Evolutionary conservation across 768 basidiomycete species (phyloP).

Genomic region (Lentinus brumalis): DNA sequence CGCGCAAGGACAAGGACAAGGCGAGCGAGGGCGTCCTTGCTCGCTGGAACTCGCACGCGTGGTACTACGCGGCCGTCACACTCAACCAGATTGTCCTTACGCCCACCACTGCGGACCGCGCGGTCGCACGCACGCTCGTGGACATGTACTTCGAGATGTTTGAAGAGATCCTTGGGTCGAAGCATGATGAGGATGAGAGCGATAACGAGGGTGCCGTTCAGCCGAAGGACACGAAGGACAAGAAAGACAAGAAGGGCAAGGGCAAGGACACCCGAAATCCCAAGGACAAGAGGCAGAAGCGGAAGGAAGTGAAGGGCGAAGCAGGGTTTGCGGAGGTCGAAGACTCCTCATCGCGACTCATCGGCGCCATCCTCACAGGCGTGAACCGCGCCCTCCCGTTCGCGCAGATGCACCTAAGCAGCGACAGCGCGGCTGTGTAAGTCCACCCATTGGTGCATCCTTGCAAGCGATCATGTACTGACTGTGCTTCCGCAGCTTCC

Average conservation of each 20-base stretch:
- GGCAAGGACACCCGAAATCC: neutral
- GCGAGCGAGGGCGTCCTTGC: slow-evolving; percentile 38
- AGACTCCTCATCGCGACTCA: slow-evolving; percentile 76
- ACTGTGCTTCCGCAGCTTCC: slow-evolving; percentile 52
- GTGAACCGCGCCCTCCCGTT: slow-evolving; percentile 95
- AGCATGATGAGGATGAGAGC: slow-evolving; percentile 41
- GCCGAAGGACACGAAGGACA: slow-evolving; percentile 27
- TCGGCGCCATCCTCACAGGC: slow-evolving; percentile 90
- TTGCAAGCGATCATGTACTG: neutral
- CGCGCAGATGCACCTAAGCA: slow-evolving; percentile 70
- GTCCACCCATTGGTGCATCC: slow-evolving; percentile 25
- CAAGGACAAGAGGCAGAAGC: slow-evolving; percentile 33
- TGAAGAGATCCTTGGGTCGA: slow-evolving; percentile 78
- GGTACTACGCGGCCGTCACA: slow-evolving; percentile 92
- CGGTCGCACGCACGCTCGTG: slow-evolving; percentile 76
- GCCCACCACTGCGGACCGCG: slow-evolving; percentile 58
- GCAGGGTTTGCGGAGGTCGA: slow-evolving; percentile 76
- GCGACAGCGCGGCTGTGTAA: slow-evolving; percentile 54
- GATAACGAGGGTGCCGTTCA: slow-evolving; percentile 29
- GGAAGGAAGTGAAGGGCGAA: slow-evolving; percentile 52
- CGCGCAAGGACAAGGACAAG: neutral
- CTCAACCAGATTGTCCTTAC: slow-evolving; percentile 89
- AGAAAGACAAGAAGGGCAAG: slow-evolving; percentile 25
- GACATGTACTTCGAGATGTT: slow-evolving; percentile 96
- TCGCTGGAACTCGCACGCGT: slow-evolving; percentile 65